Base-by-base conservation (phyloP, 1,139 yeast genomes). In the Yamadazyma taylorii region DNA sequence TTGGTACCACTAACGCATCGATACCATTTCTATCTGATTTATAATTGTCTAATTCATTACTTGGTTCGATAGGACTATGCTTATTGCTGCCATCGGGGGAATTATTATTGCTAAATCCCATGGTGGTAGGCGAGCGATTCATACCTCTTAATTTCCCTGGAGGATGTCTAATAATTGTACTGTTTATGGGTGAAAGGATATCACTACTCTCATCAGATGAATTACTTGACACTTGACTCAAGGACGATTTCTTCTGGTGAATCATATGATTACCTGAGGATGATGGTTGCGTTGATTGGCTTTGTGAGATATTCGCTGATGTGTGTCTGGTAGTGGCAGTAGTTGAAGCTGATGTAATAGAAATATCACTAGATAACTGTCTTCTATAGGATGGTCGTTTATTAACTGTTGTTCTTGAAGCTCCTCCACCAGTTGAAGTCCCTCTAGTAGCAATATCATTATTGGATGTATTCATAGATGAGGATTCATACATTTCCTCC, bases 201-300 rank as follows among this genome's bases (percentile, higher is more conserved):
- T 41, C 45, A 39, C 41, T 44, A 47, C 69, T 61, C 26, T 67
- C 73, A 24, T 65, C 73, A 0, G 73, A 67, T 0, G 73, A 66
- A 39, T 64, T 67, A 39, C 66, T 60, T 4, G 72, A 63, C 6
- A 69, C 58, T 37, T 61, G 69, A 1, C 68, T 55, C 11, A 68
- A 49, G 6, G 67, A 59, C 12, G 53, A 43, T 39, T 57, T 59
- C 47, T 61, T 64, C 13, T 49, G 52, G 22, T 55, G 58, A 27
- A 25, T 19, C 8, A 8, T 5, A 19, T 19, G 21, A 8, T 19
- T 19, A 19, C 21, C 21, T 5, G 21, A 13, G 4, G 15, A 7
- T 25, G 22, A 15, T 30, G 30, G 37, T 15, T 17, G 32, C 13
- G 5, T n/a, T n/a, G n/a, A 5, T 24, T 24, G 25, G 5, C n/a